A percentile compares a stretch with the other conserved stretches of the same genome.
Evolutionary conservation across 805 yeast species (phyloP).

Genomic region (Saccharomycopsis fibuligera): DNA sequence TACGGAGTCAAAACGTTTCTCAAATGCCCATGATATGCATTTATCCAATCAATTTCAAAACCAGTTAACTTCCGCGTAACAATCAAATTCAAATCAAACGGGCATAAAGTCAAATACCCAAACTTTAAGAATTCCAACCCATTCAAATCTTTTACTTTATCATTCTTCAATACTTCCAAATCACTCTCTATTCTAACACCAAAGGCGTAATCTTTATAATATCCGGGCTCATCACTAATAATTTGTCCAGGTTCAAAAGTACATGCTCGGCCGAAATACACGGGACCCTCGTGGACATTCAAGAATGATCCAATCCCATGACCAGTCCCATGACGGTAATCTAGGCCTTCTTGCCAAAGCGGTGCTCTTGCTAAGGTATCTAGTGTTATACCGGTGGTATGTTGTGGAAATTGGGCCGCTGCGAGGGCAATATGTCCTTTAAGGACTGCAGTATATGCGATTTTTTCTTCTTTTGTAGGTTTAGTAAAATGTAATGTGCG

Average conservation of each 20-base stretch:
- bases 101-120: conserved; percentile 53
- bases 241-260: conserved; percentile 47
- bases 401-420: conserved; percentile 45
- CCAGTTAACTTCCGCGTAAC: conserved; percentile 36
- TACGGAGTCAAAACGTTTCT: conserved; percentile 39
- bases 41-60: conserved; percentile 45
- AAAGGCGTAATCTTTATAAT: conserved; percentile 50
- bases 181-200: conserved; percentile 46
- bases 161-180: conserved; percentile 40
- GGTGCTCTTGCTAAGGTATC: conserved; percentile 54
- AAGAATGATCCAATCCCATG: conserved; percentile 60
- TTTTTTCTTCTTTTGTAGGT: conserved; percentile 41
- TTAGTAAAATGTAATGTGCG: conserved; percentile 49
- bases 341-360: conserved; percentile 51
- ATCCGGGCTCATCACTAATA: conserved; percentile 59
- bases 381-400: conserved; percentile 46
- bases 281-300: conserved; percentile 59
- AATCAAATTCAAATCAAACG: conserved; percentile 49
- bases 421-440: conserved; percentile 51
- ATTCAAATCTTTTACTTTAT: conserved; percentile 30
- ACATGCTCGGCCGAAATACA: conserved; percentile 40
- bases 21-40: conserved; percentile 40
- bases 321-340: conserved; percentile 59
- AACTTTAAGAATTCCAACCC: conserved; percentile 40
- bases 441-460: conserved; percentile 50